Conservation (phyloP, 306 rosid genomes). For the Quercus dentata region DNA sequence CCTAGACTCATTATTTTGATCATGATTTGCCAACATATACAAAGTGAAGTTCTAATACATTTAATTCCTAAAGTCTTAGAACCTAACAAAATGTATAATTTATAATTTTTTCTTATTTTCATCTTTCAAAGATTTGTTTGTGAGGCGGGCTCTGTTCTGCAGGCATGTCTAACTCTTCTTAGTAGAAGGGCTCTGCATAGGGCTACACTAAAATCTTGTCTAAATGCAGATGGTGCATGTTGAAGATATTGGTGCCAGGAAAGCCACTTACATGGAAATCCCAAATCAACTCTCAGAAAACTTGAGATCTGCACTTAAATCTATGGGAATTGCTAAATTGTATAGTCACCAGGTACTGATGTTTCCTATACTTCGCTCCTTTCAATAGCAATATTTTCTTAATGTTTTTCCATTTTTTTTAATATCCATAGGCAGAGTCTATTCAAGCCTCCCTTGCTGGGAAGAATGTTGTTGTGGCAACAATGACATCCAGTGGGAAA, state of each 20-base stretch:
- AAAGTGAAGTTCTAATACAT: too few relatives aligned
- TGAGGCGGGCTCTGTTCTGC: conserved; percentile 2
- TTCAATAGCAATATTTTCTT: conserved; percentile 16
- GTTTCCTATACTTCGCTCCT: conserved; percentile 14
- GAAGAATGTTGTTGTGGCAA: conserved; percentile 75
- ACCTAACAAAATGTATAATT: too few relatives aligned
- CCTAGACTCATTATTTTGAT: too few relatives aligned
- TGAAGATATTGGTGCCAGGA: conserved; percentile 65
- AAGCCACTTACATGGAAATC: conserved; percentile 53
- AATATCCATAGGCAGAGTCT: conserved; percentile 56
- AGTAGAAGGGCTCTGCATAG: conserved; percentile 1
- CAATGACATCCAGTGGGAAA: conserved; percentile 96
- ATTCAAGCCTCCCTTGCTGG: conserved; percentile 72
- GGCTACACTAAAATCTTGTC: conserved; percentile 21
- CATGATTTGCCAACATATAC: too few relatives aligned
- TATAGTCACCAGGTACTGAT: conserved; percentile 83
- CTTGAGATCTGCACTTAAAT: conserved; percentile 52
- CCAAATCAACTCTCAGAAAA: conserved; percentile 57
- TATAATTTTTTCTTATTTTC: background rate
- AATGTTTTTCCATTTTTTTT: conserved; percentile 11
- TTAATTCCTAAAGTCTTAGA: too few relatives aligned
- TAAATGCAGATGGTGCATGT: conserved; percentile 74
- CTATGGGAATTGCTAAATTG: conserved; percentile 64
- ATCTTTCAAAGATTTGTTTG: background rate
- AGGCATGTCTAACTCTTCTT: background rate